Evolutionary conservation across 2,329 filamentous ascomycete species (phyloP), one percentile per base, ranked within the genome.

Genomic region (Rutstroemia sp.): DNA sequence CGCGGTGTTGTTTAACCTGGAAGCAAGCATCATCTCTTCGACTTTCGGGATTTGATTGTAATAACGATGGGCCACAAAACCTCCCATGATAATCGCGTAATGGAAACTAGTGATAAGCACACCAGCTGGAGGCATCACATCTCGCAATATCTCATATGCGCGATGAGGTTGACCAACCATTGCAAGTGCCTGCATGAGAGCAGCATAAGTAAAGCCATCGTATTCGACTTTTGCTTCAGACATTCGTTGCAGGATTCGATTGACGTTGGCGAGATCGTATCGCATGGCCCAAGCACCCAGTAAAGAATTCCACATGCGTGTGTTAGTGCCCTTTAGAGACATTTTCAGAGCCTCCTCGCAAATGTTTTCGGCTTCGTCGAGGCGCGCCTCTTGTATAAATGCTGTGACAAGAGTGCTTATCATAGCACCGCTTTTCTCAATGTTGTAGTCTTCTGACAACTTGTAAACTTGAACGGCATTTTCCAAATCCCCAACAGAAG

Each of bases 231-330:
- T 70, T 42, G 73, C 69, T 4, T 73, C 66, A 48, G 76, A 70
- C 81, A 88, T 87, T 54, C 74, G 73, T 30, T 72, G 70, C 61
- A 83, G 80, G 3, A 82, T 69, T 53, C 75, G 73, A 60, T 79
- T 75, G 16, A 79, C 75, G n/a, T 74, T 75, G 21, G 74, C 68
- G 27, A 84, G 64, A 58, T 87, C 78, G 55, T 86, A 80, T 6
- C 80, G 77, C 55, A 81, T 73, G 6, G 88, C 88, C 68, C 90
- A 79, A 58, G 86, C 81, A 56, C 79, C 77, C 4, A 96, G 74
- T 34, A 96, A 72, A 53, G 82, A 77, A 67, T 96, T 96, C 88
- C 89, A 96, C 66, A 90, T 81, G 34, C 77, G 74, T 2, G 84
- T 84, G 21, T 79, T 73, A 1, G 77, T 73, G 1, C 82, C 77